Percentiles rank a stretch among this genome's conserved stretches.
Evolutionary conservation across 495 filamentous ascomycete genomes (phyloP).

Genomic region (Monascus purpureus): DNA sequence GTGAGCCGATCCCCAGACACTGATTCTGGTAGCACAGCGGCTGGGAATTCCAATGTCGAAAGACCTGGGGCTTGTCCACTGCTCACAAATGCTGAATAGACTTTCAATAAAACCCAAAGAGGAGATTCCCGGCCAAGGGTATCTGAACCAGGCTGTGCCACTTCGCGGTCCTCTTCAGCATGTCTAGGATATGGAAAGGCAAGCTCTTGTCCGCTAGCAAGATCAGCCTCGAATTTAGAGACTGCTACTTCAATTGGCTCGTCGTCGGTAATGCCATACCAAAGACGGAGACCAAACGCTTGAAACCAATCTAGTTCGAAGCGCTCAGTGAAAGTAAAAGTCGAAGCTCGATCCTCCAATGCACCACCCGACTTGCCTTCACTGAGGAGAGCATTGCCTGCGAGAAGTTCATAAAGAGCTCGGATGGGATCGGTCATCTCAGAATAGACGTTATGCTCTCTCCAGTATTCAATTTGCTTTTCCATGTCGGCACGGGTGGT

Average conservation of each 20-base stretch:
- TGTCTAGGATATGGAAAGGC: slow-evolving; percentile 47
- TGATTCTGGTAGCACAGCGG: slow-evolving; percentile 28
- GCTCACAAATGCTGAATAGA: slow-evolving; percentile 45
- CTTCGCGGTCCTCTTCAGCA: slow-evolving; percentile 37
- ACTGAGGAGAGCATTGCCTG: slow-evolving; percentile 69
- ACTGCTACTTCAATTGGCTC: slow-evolving; percentile 59
- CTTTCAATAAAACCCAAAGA: slow-evolving; percentile 71
- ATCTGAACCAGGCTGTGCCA: slow-evolving; percentile 31
- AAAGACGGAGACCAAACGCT: slow-evolving; percentile 78
- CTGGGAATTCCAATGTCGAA: slow-evolving; percentile 17
- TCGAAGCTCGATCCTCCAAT: slow-evolving; percentile 59
- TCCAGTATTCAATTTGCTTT: slow-evolving; percentile 73
- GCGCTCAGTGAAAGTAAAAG: slow-evolving; percentile 62
- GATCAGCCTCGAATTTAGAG: slow-evolving; percentile 49
- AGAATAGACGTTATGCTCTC: slow-evolving; percentile 59
- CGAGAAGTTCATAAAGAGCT: slow-evolving; percentile 76
- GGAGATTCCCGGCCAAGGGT: slow-evolving; percentile 50
- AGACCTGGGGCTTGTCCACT: slow-evolving; percentile 4
- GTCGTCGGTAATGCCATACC: slow-evolving; percentile 58
- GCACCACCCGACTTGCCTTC: slow-evolving; percentile 51
- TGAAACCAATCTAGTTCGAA: slow-evolving; percentile 88
- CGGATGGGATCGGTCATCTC: slow-evolving; percentile 80
- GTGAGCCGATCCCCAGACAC: slow-evolving; percentile 56
- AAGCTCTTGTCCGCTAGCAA: slow-evolving; percentile 47
- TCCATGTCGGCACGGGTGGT: slow-evolving; percentile 51